Base-by-base conservation (phyloP, 257 asterid species). In the Oldenlandia corymbosa region DNA sequence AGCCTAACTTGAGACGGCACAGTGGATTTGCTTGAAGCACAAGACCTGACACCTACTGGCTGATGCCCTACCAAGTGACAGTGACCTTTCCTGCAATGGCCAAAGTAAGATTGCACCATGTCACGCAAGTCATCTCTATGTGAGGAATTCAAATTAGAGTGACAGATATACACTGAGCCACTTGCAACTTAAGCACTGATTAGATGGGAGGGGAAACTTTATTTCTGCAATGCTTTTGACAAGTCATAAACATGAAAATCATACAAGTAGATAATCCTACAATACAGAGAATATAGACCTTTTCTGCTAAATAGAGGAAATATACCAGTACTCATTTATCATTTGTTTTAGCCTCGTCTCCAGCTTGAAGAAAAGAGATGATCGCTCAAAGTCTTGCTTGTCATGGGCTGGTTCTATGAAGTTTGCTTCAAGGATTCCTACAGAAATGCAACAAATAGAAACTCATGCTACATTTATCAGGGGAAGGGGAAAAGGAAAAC, bases 371-470 rank as follows among this genome's bases (percentile, higher is more conserved):
- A 85, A 88, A 63, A 80, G 64, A 57, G 79, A 59, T 57, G 98
- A 88, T 77, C 97, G 76, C 84, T 88, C 98, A 79, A 91, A 91
- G 67, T 88, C 98, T 78, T 91, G 98, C 75, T 91, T 91, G 83
- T 91, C 97, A 47, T 91, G 98, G 41, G 97, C 95, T 65, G 98
- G 98, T 87, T 88, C 95, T 54, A 88, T 87, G 78, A 80, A 88
- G 79, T 88, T 91, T 62, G 95, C 91, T 78, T 88, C 98, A 54
- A 91, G 90, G 70, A 91, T 93, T 58, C 98, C 98, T n/a, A n/a
- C n/a, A n/a, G n/a, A n/a, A n/a, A n/a, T n/a, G n/a, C n/a, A n/a
- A n/a, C n/a, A n/a, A n/a, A n/a, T n/a, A n/a, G n/a, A n/a, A n/a
- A n/a, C n/a, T n/a, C n/a, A n/a, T n/a, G n/a, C n/a, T n/a, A n/a